phyloP scores from a whole-genome alignment of 768 basidiomycete species.

The Coprinopsis sp. region DNA sequence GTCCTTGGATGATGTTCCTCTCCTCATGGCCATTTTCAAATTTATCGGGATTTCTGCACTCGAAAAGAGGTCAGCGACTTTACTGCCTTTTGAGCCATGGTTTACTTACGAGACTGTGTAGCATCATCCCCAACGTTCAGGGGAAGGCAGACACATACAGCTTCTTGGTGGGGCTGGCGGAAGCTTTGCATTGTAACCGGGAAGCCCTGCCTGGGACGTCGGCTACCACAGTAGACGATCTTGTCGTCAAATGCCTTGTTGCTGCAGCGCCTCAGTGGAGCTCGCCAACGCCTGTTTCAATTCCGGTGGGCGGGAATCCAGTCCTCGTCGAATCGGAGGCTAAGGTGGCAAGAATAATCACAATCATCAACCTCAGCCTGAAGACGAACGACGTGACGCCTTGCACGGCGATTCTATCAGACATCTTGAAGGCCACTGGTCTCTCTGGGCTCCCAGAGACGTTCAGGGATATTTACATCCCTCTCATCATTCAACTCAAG shows the following conservation, averaged over 20 bases:
- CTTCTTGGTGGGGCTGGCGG: constrained; percentile 22
- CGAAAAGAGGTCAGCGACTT: background rate
- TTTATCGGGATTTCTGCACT: constrained; percentile 16
- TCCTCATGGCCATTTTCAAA: constrained; percentile 15
- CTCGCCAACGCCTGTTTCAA: too few relatives aligned
- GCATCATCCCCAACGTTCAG: constrained; percentile 22
- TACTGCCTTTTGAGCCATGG: background rate
- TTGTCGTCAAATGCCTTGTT: background rate
- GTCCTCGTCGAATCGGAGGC: too few relatives aligned
- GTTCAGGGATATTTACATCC: background rate
- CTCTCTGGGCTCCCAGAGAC: background rate
- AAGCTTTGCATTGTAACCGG: constrained; percentile 17
- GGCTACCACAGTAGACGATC: background rate
- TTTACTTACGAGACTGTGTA: constrained; percentile 3
- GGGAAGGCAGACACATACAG: constrained; percentile 15
- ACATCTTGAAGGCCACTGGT: background rate
- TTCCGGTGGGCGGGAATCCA: too few relatives aligned
- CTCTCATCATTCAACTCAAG: background rate
- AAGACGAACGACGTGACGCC: background rate
- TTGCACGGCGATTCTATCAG: background rate
- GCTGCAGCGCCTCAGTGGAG: background rate
- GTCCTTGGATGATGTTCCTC: too few relatives aligned
- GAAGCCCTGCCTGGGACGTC: constrained; percentile 8
- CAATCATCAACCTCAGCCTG: background rate
- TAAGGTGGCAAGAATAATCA: background rate